Percentiles rank a stretch among this genome's conserved stretches.
Evolutionary conservation across 2,329 filamentous ascomycete species (phyloP).

Genomic region (Fusarium poae): DNA sequence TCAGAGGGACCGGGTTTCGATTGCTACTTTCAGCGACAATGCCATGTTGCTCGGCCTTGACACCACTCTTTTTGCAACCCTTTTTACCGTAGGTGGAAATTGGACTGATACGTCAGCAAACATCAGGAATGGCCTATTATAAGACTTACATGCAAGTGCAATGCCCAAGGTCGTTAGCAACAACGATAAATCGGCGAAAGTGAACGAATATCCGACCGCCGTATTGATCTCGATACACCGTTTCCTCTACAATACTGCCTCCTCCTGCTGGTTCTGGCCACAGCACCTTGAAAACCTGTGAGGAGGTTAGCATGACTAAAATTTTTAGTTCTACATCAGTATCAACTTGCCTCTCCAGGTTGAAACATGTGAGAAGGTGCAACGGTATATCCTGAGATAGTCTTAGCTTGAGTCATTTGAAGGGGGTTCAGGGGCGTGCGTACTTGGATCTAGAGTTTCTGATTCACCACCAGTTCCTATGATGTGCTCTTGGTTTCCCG

Average conservation of each 20-base stretch:
- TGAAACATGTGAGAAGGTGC: constrained; percentile 55
- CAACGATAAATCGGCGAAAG: constrained; percentile 67
- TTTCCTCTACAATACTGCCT: constrained; percentile 52
- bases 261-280: constrained; percentile 66
- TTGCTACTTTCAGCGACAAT: constrained; percentile 60
- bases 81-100: constrained; percentile 68
- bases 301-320: constrained; percentile 1
- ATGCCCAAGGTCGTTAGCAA: constrained; percentile 65
- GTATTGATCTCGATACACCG: constrained; percentile 53
- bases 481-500: constrained; percentile 29
- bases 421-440: constrained; percentile 11
- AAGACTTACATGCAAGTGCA: constrained; percentile 67
- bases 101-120: constrained; percentile 56
- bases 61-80: constrained; percentile 66
- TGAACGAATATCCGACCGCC: constrained; percentile 61
- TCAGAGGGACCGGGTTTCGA: constrained; percentile 51
- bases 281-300: constrained; percentile 67
- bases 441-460: constrained; percentile 56
- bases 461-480: constrained; percentile 33
- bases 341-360: constrained; percentile 56
- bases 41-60: constrained; percentile 66
- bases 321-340: neutral
- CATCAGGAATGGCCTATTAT: neutral
- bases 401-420: constrained; percentile 18
- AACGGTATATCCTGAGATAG: constrained; percentile 56